These are phyloP conservation scores for Magnaporthales sp. DNA, from an alignment of 2,329 filamentous ascomycete species.

Conservation along the genomic window DNA sequence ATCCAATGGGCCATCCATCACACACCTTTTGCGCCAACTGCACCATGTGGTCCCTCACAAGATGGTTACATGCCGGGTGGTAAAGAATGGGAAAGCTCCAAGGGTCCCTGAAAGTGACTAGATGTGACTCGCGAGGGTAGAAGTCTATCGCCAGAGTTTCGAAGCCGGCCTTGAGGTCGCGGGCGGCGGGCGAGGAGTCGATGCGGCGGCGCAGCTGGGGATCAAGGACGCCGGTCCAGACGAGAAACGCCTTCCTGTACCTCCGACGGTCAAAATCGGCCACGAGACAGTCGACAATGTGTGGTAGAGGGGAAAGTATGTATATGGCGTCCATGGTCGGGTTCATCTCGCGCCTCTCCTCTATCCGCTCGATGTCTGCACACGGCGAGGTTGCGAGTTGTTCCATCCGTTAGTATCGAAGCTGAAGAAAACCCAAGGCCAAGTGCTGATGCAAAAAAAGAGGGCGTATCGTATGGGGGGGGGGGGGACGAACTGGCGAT, in stretches of 20 bases:
- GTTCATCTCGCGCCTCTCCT: constrained; percentile 74
- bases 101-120: constrained; percentile 87
- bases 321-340: constrained; percentile 93
- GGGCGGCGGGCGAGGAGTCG: constrained; percentile 59
- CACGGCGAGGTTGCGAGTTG: constrained; percentile 9
- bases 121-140: constrained; percentile 80
- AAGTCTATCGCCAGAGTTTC: constrained; percentile 81
- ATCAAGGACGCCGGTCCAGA: constrained; percentile 77
- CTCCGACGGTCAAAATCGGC: constrained; percentile 81
- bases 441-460: neutral
- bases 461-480: neutral
- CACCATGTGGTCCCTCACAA: constrained; percentile 78
- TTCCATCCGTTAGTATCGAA: neutral
- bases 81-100: constrained; percentile 93
- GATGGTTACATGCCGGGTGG: constrained; percentile 79
- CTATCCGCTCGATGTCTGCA: constrained; percentile 87
- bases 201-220: constrained; percentile 63
- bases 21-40: constrained; percentile 77
- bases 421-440: neutral
- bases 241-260: constrained; percentile 70
- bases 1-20: constrained; percentile 3
- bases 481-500: constrained; percentile 66
- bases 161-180: constrained; percentile 70
- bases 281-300: constrained; percentile 89
- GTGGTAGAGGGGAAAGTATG: constrained; percentile 73